Evolutionary conservation across 2,329 filamentous ascomycete species (phyloP).

Genomic region (Graphilbum sp.): DNA sequence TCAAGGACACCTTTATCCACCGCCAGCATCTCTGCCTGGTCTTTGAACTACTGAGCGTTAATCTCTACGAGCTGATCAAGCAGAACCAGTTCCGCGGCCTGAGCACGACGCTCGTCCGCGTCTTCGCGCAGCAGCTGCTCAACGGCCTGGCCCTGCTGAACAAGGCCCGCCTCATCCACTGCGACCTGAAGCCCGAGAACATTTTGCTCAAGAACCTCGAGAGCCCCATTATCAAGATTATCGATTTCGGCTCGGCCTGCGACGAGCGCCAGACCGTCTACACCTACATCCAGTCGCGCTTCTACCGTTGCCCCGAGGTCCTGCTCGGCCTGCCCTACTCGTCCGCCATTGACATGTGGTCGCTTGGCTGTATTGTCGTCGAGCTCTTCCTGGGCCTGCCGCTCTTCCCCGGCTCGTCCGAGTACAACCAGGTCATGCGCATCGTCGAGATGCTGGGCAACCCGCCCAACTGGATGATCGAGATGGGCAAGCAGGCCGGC

Average conservation of each 20-base stretch:
- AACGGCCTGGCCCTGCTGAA: slow-evolving; percentile 85
- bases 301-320: slow-evolving; percentile 94
- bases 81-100: slow-evolving; percentile 97
- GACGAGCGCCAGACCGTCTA: slow-evolving; percentile 98
- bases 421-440: slow-evolving; percentile 94
- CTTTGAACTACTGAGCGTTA: slow-evolving; percentile 92
- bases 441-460: slow-evolving; percentile 98
- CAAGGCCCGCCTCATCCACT: slow-evolving; percentile 94
- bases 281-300: slow-evolving; percentile 96
- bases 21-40: slow-evolving; percentile 91
- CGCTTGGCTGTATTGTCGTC: slow-evolving; percentile 91
- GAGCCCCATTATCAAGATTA: slow-evolving; percentile 98
- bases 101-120: slow-evolving; percentile 89
- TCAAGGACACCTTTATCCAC: slow-evolving; percentile 98
- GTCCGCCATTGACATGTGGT: slow-evolving; percentile 99
- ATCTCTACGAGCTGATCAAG: slow-evolving; percentile 96
- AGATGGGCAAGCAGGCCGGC: slow-evolving; percentile 93
- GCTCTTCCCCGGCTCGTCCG: slow-evolving; percentile 89
- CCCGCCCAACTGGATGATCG: slow-evolving; percentile 96
- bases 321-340: slow-evolving; percentile 92
- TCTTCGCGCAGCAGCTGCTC: slow-evolving; percentile 91
- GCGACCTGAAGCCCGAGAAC: slow-evolving; percentile 95
- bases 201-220: slow-evolving; percentile 96
- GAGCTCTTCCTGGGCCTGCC: slow-evolving; percentile 91
- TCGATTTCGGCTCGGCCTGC: slow-evolving; percentile 96